Base-by-base conservation (phyloP, 225 moss, liverwort and hornwort species). In the Antitrichia curtipendula region DNA sequence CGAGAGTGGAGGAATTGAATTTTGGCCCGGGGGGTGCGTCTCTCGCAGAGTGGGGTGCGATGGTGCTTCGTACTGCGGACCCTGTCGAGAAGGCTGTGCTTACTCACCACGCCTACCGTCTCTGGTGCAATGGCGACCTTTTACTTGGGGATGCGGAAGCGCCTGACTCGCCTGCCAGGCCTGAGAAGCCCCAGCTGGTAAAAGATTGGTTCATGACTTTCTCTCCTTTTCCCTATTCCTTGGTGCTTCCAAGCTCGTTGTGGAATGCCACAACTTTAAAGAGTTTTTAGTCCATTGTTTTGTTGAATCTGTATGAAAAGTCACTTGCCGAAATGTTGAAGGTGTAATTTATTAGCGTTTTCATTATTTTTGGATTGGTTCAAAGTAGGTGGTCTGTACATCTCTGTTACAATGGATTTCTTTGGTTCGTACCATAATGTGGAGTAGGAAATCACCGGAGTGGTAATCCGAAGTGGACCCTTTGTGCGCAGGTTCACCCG, bases 31-130 rank as follows among this genome's bases (percentile, higher is more conserved):
- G 54, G 43, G 85, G 18, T 13, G 82, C 83, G 50, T 94, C 93
- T 86, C 89, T 98, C 72, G 98, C 98, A 25, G 96, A 93, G 80
- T 98, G 98, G 97, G 98, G 97, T 80, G 96, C 93, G 78, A 81
- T 91, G 19, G 95, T 97, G 77, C 95, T 98, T 41, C 86, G 85
- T 13, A 95, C 95, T 59, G 83, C 92, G 27, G 95, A 97, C 73
- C 98, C 98, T 34, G 81, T 96, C 29, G 89, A 92, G 90, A 98
- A 98, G 86, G 96, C 97, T 56, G 91, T 90, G 82, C 87, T 97
- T 49, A 98, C 97, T 21, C 97, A 98, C 88, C 93, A 93, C 69
- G 98, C 97, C 23, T 98, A 90, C 86, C 88, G 87, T 60, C 87
- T 95, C 77, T 98, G 96, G 97, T 89, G 85, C 65, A 87, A 91